These are phyloP conservation scores for Luvunga scandens DNA, from an alignment of 345 rosid genomes.

Conservation along the genomic window DNA sequence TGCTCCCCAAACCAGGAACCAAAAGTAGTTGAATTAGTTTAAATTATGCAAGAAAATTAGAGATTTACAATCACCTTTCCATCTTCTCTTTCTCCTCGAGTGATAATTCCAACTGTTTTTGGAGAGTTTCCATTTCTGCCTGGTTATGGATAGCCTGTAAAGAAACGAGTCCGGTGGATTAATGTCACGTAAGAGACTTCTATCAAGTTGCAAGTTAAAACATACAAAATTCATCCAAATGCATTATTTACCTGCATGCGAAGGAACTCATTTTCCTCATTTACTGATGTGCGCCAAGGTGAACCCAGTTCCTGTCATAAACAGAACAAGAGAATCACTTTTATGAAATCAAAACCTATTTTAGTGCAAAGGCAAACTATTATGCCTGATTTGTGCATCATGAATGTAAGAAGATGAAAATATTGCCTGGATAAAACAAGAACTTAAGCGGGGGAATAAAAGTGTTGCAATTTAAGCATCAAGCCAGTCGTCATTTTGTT, in stretches of 20 bases:
- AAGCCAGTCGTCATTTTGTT: background rate
- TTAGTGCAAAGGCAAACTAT: background rate
- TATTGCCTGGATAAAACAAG: background rate
- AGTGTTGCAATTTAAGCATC: background rate
- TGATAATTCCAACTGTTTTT: slow-evolving; percentile 55
- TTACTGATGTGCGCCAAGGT: slow-evolving; percentile 49
- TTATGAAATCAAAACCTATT: background rate
- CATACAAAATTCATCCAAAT: background rate
- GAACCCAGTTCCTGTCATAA: slow-evolving; percentile 44
- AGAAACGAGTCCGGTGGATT: background rate
- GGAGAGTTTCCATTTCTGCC: slow-evolving; percentile 71
- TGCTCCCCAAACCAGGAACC: background rate
- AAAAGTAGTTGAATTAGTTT: background rate
- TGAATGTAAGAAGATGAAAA: background rate
- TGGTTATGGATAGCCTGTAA: slow-evolving; percentile 74
- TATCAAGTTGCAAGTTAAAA: slow-evolving; percentile 2
- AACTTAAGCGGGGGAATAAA: too few species aligned
- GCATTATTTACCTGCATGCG: slow-evolving; percentile 63
- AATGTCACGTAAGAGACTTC: background rate
- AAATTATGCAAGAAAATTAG: background rate
- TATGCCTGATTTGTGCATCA: background rate
- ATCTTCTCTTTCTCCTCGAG: slow-evolving; percentile 69
- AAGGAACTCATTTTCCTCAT: slow-evolving; percentile 85
- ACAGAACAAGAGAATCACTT: background rate
- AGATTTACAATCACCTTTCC: slow-evolving; percentile 51